Evolutionary conservation across 768 basidiomycete species (phyloP).

Genomic region (Terana coerulea): DNA sequence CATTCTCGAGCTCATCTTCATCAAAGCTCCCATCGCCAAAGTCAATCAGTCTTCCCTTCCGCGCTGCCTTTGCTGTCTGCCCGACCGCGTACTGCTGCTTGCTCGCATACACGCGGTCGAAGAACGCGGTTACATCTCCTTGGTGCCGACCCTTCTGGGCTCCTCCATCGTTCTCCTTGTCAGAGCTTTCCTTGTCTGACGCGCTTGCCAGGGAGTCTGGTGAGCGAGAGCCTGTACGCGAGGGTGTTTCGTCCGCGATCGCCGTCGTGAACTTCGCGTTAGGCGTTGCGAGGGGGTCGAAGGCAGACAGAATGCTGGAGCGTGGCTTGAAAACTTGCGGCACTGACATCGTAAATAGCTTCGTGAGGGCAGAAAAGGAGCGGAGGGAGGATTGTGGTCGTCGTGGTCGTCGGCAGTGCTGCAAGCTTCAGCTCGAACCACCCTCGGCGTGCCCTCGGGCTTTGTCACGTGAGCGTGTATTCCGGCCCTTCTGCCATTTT

Average conservation of each 20-base stretch:
- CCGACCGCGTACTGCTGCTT: background rate
- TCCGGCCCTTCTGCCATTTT: no score
- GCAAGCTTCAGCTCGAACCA: no score
- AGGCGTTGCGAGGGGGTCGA: constrained; percentile 28
- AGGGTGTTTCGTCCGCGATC: constrained; percentile 24
- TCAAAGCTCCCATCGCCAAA: constrained; percentile 21
- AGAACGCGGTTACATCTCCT: constrained; percentile 27
- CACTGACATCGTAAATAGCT: no score
- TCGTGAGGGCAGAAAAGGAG: no score
- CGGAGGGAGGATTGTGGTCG: no score
- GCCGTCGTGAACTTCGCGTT: no score
- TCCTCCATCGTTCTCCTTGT: constrained; percentile 31
- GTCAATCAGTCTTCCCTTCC: constrained; percentile 31
- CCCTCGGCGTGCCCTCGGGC: no score
- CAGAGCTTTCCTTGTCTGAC: no score
- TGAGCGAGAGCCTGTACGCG: constrained; percentile 24
- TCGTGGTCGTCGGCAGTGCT: no score
- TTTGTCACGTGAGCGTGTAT: no score
- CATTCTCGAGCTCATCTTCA: constrained; percentile 14
- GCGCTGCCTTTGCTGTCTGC: constrained; percentile 18
- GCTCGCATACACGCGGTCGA: constrained; percentile 28
- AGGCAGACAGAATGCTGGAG: constrained; percentile 29
- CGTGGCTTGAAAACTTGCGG: constrained; percentile 24
- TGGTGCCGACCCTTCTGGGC: constrained; percentile 7
- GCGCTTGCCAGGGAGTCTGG: constrained; percentile 23